Base-by-base conservation (phyloP, 2,329 filamentous ascomycete genomes). In the Sphaerulina populicola region DNA sequence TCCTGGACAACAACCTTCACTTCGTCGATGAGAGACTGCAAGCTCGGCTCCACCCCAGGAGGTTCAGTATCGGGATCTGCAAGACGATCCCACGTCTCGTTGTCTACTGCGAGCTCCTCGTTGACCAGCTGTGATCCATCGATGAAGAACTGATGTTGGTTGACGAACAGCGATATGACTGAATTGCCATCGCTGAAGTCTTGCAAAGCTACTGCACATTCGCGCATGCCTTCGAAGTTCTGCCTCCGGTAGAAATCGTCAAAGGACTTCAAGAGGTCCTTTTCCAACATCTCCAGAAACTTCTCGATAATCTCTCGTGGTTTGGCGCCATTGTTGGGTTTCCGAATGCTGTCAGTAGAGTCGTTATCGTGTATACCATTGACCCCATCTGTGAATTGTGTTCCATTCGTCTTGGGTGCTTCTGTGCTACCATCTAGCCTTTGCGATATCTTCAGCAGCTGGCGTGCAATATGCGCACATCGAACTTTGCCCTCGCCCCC, bases 71-170 rank as follows among this genome's bases (percentile, higher is more conserved):
- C 93, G 0, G 94, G 94, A 64, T 98, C 93, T 42, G 94, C 91
- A 47, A 98, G 76, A 60, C 85, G 83, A 51, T 97, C 91, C 90
- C 91, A 96, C 49, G 73, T 77, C 44, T 80, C 77, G n/a, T 73
- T 78, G 61, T 93, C 87, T 10, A 80, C 78, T 2, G 78, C 78
- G 12, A 94, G 81, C 66, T 95, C 90, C 62, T 95, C 90, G 0
- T 85, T 86, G 44, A 95, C 84, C 51, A 98, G 75, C 68, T 97
- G 91, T 60, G 89, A 93, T 23, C 90, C 79, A 66, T 97, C 93
- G 64, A 98, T 96, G 72, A 98, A 98, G 77, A 98, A 98, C 64
- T 95, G 89, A 71, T 98, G 94, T 68, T 98, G 93, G 66, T 98
- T 98, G 65, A 98, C 91, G 68, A 97, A 98, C 9, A 91, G 77